Percentiles rank a stretch among this genome's conserved stretches.
Conservation (phyloP, 1,284 basidiomycete species). For the Rhizopogon parksii region DNA sequence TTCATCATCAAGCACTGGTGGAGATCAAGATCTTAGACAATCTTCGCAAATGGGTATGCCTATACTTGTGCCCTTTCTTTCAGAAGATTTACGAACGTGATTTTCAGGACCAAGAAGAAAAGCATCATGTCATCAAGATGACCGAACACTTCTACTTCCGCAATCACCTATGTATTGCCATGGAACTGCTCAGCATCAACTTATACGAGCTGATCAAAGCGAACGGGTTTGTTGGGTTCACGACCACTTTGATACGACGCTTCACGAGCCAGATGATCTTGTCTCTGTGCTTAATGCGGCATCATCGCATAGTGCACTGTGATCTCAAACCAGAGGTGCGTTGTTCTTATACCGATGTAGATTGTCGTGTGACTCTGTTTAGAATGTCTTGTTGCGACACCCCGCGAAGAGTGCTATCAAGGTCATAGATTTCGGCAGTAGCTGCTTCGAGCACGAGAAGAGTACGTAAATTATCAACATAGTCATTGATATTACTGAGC, state of each 20-base stretch:
- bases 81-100: conserved; percentile 1
- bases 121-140: conserved; percentile 97
- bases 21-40: conserved; percentile 99
- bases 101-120: conserved; percentile 86
- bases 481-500: conserved; percentile 12
- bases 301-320: conserved; percentile 98
- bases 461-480: conserved; percentile 49
- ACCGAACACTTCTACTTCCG: conserved; percentile 99
- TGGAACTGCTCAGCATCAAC: conserved; percentile 97
- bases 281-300: conserved; percentile 88
- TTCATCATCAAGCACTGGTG: conserved; percentile 97
- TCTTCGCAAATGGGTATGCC: conserved; percentile 86
- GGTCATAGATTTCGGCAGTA: conserved; percentile 98
- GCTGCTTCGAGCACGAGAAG: conserved; percentile 98
- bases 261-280: conserved; percentile 95
- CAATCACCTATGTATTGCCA: conserved; percentile 96
- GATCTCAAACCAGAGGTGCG: conserved; percentile 95
- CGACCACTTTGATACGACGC: conserved; percentile 88
- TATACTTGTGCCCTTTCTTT: conserved; percentile 7
- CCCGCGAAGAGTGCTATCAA: conserved; percentile 96
- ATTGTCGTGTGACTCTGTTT: conserved; percentile 10
- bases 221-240: conserved; percentile 96
- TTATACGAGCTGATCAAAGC: conserved; percentile 99
- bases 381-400: conserved; percentile 94
- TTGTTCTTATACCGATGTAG: conserved; percentile 5